Base-by-base conservation (phyloP, 306 rosid species). In the Acmispon strigosus region DNA sequence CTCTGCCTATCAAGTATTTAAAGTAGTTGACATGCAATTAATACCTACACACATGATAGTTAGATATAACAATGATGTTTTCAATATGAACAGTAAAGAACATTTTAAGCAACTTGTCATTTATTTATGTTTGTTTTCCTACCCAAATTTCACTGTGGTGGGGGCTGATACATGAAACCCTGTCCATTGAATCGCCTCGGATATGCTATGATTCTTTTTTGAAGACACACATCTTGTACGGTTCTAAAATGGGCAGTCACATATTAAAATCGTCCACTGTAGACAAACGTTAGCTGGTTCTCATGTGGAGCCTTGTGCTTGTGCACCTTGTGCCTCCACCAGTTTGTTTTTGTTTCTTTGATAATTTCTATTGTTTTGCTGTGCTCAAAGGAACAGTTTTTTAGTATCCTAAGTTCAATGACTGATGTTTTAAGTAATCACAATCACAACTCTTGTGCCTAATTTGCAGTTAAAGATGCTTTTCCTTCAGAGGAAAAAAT, bases 251-350 rank as follows among this genome's bases (percentile, higher is more conserved):
- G 65, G 58, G 56, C 70, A 78, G 58, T 73, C 75, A 67, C 71
- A 41, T 59, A 66, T 74, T 76, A 47, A 74, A 78, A 75, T 63
- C 73, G 15, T 59, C 65, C 55, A 19, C 64, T 62, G 57, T 56
- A 67, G 83, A 69, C 87, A 86, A 42, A 63, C 18, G 76, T 73
- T 81, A 86, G 88, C 86, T 86, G 90, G 68, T 86, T 76, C 55
- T 81, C 84, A 86, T 80, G 90, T 83, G 90, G 72, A 56, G 62
- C 71, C 44, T 66, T 57, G 42, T 48, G 51, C 24, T 66, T 57
- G 42, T 48, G 51, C 22, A 8, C 67, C 45, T 42, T 45, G 16
- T 48, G 55, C 66, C 61, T 58, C 36, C 73, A 44, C 43, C 48
- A 36, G 2, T 60, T 49, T 47, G 34, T 22, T 59, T 45, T 48